Evolutionary conservation across 129 eudicot genomes (phyloP), one percentile per base, ranked within the genome.

Genomic region (Rutidosis leptorrhynchoides): DNA sequence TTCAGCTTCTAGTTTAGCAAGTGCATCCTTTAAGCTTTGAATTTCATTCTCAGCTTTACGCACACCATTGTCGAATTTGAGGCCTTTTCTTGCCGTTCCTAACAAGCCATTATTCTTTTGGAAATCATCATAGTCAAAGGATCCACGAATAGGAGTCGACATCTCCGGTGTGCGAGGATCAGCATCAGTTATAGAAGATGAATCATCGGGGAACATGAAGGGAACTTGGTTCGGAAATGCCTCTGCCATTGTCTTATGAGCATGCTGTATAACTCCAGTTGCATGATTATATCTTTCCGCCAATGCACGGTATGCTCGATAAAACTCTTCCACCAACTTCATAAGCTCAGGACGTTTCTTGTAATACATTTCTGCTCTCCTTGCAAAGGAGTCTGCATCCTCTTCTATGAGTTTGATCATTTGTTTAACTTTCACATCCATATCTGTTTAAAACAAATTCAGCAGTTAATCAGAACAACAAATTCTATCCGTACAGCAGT

Each of bases 221-320:
- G n/a, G n/a, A 58, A 73, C 62, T 77, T 90, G 97, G 77, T 83
- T 89, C 5, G 96, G 93, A 58, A 85, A 89, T n/a, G 86, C 95
- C 69, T 90, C 91, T n/a, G 87, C 32, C 95, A 90, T 90, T 40
- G 91, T 82, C n/a, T 72, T 81, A 70, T 90, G 97, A 63, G 95
- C 97, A 68, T 90, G 97, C 10, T 91, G 84, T 46, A 90, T 85
- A 37, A 85, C 91, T 56, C 86, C 95, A 28, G 97, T 90, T 49
- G 97, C 97, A 67, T 86, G 91, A 74, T 84, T 95, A 54, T 90
- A 90, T 78, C 95, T 73, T 78, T 90, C 97, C 12, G 95, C 97
- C 78, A 90, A 71, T n/a, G 97, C 91, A 46, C 95, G n/a, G n/a
- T n/a, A n/a, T n/a, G n/a, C n/a, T n/a, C n/a, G n/a, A n/a, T n/a